These are phyloP conservation scores for Alternaria metachromatica DNA, from an alignment of 2,329 filamentous ascomycete species.

Conservation along the genomic window DNA sequence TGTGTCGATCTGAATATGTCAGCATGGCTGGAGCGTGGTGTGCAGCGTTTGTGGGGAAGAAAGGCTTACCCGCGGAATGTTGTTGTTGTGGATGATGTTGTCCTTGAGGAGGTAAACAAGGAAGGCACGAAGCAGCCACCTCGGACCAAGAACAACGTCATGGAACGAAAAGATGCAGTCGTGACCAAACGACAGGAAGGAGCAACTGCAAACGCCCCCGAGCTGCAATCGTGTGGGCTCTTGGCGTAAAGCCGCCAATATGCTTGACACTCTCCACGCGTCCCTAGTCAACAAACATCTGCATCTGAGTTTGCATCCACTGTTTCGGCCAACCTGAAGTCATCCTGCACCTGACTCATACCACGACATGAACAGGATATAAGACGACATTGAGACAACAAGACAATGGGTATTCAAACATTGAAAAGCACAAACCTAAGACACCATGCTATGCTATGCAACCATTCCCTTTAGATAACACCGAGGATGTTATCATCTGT, in stretches of 20 bases:
- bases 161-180: slow-evolving; percentile 1
- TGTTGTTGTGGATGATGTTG: slow-evolving; percentile 12
- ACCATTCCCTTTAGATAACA: background rate
- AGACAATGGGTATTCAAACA: background rate
- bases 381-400: background rate
- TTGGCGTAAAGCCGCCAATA: background rate
- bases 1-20: slow-evolving; percentile 41
- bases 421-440: background rate
- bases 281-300: background rate
- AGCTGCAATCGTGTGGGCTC: background rate
- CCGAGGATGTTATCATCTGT: too few relatives aligned
- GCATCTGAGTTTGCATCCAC: background rate
- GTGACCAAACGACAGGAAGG: background rate
- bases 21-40: slow-evolving; percentile 40
- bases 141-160: slow-evolving; percentile 16
- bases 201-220: background rate
- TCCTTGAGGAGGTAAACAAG: slow-evolving; percentile 16
- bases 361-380: background rate
- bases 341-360: background rate
- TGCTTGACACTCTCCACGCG: background rate
- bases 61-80: slow-evolving; percentile 22
- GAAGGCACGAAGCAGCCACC: slow-evolving; percentile 22
- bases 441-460: background rate
- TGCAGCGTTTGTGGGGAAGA: slow-evolving; percentile 4
- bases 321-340: background rate